Percentiles rank a stretch among this genome's conserved stretches.
Evolutionary conservation across 495 filamentous ascomycete genomes (phyloP).

Genomic region (Neurospora sp.): DNA sequence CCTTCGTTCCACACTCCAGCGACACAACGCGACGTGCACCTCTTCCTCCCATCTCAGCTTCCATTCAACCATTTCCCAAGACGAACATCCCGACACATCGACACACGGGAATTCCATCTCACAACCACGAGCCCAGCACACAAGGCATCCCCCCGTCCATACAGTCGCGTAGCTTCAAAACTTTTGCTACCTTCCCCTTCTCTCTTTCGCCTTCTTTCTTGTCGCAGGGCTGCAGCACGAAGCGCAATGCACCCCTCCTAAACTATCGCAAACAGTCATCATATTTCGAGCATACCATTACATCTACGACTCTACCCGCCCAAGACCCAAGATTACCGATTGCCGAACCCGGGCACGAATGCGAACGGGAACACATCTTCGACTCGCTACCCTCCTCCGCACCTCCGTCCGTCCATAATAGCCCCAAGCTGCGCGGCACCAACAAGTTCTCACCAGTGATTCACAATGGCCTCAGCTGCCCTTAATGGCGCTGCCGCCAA

Average conservation of each 20-base stretch:
- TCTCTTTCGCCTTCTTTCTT: background rate
- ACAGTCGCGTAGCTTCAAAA: background rate
- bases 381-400: background rate
- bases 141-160: background rate
- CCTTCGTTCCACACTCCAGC: background rate
- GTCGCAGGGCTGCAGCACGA: background rate
- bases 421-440: background rate
- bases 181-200: background rate
- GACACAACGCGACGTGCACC: background rate
- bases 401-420: constrained; percentile 1
- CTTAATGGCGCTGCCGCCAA: constrained; percentile 11
- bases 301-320: background rate
- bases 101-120: background rate
- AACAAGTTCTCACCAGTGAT: background rate
- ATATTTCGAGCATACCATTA: background rate
- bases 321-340: background rate
- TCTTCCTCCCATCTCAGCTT: background rate
- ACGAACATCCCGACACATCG: background rate
- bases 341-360: background rate
- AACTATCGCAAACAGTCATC: background rate
- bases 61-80: background rate
- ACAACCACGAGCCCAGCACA: background rate
- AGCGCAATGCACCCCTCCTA: background rate
- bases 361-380: background rate
- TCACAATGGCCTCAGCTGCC: constrained; percentile 21